Evolutionary conservation across 2,329 filamentous ascomycete species (phyloP), one percentile per base, ranked within the genome.

Genomic region (Furcasterigmium sp.): DNA sequence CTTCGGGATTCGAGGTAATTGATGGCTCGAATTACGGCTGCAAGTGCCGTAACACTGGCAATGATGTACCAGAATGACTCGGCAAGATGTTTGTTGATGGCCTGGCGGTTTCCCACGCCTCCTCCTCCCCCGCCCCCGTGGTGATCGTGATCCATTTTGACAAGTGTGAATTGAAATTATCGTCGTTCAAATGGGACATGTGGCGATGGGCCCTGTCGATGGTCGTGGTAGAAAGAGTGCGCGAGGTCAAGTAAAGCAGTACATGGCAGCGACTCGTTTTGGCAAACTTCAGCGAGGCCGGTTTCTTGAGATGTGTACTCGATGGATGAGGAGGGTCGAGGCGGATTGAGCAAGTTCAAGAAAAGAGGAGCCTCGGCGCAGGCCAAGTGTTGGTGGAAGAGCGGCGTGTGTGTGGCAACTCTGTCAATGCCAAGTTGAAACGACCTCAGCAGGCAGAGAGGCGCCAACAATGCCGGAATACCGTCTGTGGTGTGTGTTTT

Each of bases 1-100:
- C 57, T 59, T 17, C 56, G 57, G 17, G 63, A 61, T 46, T 73
- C 65, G 11, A 66, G 58, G 18, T 62, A 53, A 48, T 76, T 72
- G 46, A 76, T 53, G 17, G 53, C 57, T 4, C 73, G 73, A 20
- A 71, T 53, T 1, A 56, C 43, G 3, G 65, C 52, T 5, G 76
- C 53, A 0, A 69, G 49, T 2, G 63, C 72, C 5, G 78, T 54
- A 19, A 73, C 68, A 14, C 64, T 71, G 8, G 68, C 75, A 29
- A 79, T 61, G 26, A 78, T 69, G 54, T 81, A 82, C 79, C 79
- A 83, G 53, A 74, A 83, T 3, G 67, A 69, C 15, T 65, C 66
- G 14, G 78, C 77, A 40, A 80, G 67, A 32, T 62, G 64, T 54
- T 68, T 68, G 53, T 81, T 80, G 29, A 61, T 61, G 2, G 58